Base-by-base conservation (phyloP, 495 filamentous ascomycete genomes). In the Pseudevernia furfuracea region DNA sequence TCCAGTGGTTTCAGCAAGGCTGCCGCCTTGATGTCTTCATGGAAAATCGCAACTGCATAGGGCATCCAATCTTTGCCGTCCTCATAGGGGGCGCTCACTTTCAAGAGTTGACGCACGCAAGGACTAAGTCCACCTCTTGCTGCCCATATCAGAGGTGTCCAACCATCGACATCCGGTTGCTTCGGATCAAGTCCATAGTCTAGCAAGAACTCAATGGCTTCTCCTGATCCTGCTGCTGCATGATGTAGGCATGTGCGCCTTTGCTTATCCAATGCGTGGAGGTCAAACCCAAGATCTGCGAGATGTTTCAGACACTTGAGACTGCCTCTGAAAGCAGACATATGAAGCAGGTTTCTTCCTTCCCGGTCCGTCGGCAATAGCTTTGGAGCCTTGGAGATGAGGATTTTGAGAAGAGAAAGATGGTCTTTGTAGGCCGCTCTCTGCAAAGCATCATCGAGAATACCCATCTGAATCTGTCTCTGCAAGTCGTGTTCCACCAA, bases 51-150 rank as follows among this genome's bases (percentile, higher is more conserved):
- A 25, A 53, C 7, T 32, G 49, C 49, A 32, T 32, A 53, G 32
- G 49, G 49, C 4, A 53, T 19, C 49, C 49, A 53, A 1, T 53
- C 49, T 53, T 7, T 17, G 12, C 32, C 49, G 25, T 15, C 28
- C 8, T 30, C 25, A 14, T 17, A 30, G 49, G 9, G 2, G 25
- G 12, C 17, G 4, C n/a, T 19, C 25, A 32, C 23, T 12, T 48
- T 15, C n/a, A n/a, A n/a, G n/a, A n/a, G n/a, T n/a, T n/a, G n/a
- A n/a, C n/a, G n/a, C n/a, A n/a, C n/a, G n/a, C n/a, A n/a, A n/a
- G n/a, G n/a, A n/a, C n/a, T n/a, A n/a, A n/a, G n/a, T 52, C 59
- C 59, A 28, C 11, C 43, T 49, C n/a, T 61, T 48, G 59, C 59
- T 3, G 59, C 59, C 59, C 59, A 61, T 1, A 44, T 7, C 6